Base-by-base conservation (phyloP, 768 basidiomycete genomes). In the Tylopilus plumbeoviolaceoides region DNA sequence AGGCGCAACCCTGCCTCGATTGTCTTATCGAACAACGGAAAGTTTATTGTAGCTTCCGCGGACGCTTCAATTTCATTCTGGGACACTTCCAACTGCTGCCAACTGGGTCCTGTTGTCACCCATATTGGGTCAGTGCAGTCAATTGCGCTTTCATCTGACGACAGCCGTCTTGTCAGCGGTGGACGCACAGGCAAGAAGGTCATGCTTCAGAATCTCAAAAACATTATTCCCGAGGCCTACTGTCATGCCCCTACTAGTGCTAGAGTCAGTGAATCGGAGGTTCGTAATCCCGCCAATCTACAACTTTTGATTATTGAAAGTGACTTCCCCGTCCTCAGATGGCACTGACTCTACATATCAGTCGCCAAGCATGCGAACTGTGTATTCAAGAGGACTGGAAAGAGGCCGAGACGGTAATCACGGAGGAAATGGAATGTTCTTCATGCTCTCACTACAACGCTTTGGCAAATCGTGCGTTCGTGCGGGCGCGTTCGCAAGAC, bases 11-110 rank as follows among this genome's bases (percentile, higher is more conserved):
- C 53, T 6, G 57, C 53, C 1, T 59, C 59, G 15, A 55, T 59
- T 5, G 47, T 20, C 27, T n/a, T 59, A 10, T 54, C 59, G 17
- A 49, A 41, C 14, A 55, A 18, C 4, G 53, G 49, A 28, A 59
- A 59, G 1, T 59, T 59, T 36, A 47, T 59, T 18, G 53, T n/a
- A 25, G 53, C 48, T 35, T 51, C 59, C 1, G 53, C 59, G 5
- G 45, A 21, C 18, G 44, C 36, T 5, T 51, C 44, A 1, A 50
- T 59, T 28, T 59, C 57, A 12, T 55, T 59, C 18, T 59, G 59
- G 57, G 59, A 59, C 18, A 41, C 50, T 3, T 55, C 53, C 17
- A 55, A 47, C 28, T 42, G 42, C 5, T 30, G 33, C 2, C 57
- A 59, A 28, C 35, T 59, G 1, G 59, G 59, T 31, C 36, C 53